These are phyloP conservation scores for Abortiporus biennis DNA, from an alignment of 1,284 basidiomycete genomes.

Conservation along the genomic window DNA sequence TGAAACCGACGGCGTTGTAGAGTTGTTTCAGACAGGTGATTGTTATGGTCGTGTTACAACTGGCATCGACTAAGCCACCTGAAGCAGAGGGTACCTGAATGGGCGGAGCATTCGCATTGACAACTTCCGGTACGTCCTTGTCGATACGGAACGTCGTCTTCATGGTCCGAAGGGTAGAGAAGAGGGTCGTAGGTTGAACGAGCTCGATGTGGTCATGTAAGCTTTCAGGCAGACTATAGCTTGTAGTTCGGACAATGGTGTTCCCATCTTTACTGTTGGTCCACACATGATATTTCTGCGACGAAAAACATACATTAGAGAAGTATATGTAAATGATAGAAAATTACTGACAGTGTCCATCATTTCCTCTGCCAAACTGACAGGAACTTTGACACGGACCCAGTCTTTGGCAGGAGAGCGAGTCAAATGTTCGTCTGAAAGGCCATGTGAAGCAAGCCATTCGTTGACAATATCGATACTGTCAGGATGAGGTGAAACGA, in stretches of 20 bases:
- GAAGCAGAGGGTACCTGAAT: slow-evolving; percentile 25
- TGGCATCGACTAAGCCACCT: slow-evolving; percentile 41
- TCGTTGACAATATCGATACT: slow-evolving; percentile 48
- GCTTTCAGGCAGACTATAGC: slow-evolving; percentile 59
- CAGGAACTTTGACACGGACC: slow-evolving; percentile 54
- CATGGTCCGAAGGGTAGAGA: slow-evolving; percentile 43
- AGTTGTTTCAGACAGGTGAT: slow-evolving; percentile 49
- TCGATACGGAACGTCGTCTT: slow-evolving; percentile 38
- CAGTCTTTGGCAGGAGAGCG: slow-evolving; percentile 65
- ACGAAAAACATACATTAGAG: neutral
- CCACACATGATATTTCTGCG: slow-evolving; percentile 31
- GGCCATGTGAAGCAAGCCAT: slow-evolving; percentile 56
- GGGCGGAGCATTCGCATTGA: slow-evolving; percentile 20
- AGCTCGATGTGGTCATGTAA: slow-evolving; percentile 62
- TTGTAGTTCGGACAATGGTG: slow-evolving; percentile 53
- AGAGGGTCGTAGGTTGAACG: slow-evolving; percentile 72
- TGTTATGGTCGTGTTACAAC: slow-evolving; percentile 45
- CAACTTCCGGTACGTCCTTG: slow-evolving; percentile 17
- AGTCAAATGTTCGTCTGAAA: slow-evolving; percentile 38
- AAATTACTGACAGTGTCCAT: slow-evolving; percentile 51
- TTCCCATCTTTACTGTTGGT: slow-evolving; percentile 47
- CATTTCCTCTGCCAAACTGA: slow-evolving; percentile 60
- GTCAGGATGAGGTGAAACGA: slow-evolving; percentile 52
- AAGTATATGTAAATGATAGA: neutral
- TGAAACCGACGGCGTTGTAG: slow-evolving; percentile 49